A percentile compares a stretch with the other conserved stretches of the same genome.
phyloP scores from a whole-genome alignment of 2,329 filamentous ascomycete genomes.

The Emericellopsis atlantica region DNA sequence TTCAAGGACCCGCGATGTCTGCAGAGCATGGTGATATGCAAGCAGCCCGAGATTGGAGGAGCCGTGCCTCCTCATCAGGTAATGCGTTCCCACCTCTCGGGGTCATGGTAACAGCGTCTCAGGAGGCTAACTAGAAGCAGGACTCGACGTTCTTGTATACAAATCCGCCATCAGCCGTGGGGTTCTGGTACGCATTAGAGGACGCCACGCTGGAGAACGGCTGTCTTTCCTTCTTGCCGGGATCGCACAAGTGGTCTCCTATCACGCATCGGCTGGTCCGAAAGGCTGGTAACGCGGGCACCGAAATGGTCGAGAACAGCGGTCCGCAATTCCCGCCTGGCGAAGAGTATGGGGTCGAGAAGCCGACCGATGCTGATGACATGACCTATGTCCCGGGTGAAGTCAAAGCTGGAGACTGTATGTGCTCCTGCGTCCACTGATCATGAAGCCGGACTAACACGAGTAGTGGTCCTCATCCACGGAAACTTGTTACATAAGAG shows the following conservation, averaged over 20 bases:
- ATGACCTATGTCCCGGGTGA: constrained; percentile 61
- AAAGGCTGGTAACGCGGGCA: constrained; percentile 37
- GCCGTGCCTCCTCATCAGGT: constrained; percentile 77
- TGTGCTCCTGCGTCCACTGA: neutral
- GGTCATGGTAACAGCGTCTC: neutral
- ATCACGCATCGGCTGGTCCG: constrained; percentile 67
- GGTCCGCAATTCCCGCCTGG: constrained; percentile 50
- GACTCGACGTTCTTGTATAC: constrained; percentile 92
- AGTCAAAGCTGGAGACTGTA: constrained; percentile 69
- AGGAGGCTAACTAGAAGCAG: neutral
- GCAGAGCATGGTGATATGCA: constrained; percentile 98
- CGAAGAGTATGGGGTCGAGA: constrained; percentile 30
- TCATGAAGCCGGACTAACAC: neutral
- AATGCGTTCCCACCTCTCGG: too few relatives aligned
- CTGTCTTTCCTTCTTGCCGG: constrained; percentile 74
- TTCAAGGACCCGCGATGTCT: constrained; percentile 66
- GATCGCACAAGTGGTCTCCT: constrained; percentile 63
- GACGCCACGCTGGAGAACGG: constrained; percentile 81
- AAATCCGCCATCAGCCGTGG: constrained; percentile 74
- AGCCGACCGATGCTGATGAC: constrained; percentile 20
- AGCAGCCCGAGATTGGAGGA: constrained; percentile 91
- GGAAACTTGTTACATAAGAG: constrained; percentile 95
- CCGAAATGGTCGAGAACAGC: constrained; percentile 59
- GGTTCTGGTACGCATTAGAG: constrained; percentile 96
- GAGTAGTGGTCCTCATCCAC: constrained; percentile 77